Base-by-base conservation (phyloP, 1,284 basidiomycete genomes). In the Albatrellus sp. region DNA sequence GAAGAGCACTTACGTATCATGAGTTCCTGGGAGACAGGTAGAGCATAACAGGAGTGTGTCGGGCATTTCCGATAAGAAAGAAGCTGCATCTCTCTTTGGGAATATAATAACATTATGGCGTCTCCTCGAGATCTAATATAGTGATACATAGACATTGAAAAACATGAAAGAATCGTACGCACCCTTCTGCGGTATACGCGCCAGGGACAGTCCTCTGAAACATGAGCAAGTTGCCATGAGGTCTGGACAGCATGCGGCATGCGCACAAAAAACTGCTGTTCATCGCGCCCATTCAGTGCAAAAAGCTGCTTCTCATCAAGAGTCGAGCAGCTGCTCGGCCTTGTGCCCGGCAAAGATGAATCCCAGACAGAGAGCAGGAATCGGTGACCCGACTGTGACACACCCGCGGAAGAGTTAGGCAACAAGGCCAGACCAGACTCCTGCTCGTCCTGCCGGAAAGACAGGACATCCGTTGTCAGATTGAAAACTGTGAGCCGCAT, bases 21-120 rank as follows among this genome's bases (percentile, higher is more conserved):
- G 83, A 5, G 80, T 87, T 29, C 80, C 78, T 77, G 88, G 86
- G 19, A 93, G 68, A 45, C 76, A 63, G 11, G 91, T 54, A 14
- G 80, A 80, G 9, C 84, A 85, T 17, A 93, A 60, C 6, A 77
- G 69, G 1, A 73, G 62, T 2, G 63, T 56, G 57, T 90, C 80
- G 2, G 82, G 78, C 37, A 92, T 64, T 32, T 74, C 69, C 7
- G 77, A 71, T 42, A 89, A 59, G 57, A 83, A 89, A 2, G 70
- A 67, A 4, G 72, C 65, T 42, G 77, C 55, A 47, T 77, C 64
- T 48, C 86, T 67, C 42, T 60, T 66, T 11, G 72, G 72, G 19
- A 88, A 56, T 14, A 87, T 66, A 5, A 75, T 51, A 8, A 87
- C 51, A 46, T 60, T 63, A 47, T 67, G 61, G 36, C 68, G 66